Evolutionary conservation across 2,329 filamentous ascomycete genomes (phyloP).

Genomic region (Xylariomycetidae sp.): DNA sequence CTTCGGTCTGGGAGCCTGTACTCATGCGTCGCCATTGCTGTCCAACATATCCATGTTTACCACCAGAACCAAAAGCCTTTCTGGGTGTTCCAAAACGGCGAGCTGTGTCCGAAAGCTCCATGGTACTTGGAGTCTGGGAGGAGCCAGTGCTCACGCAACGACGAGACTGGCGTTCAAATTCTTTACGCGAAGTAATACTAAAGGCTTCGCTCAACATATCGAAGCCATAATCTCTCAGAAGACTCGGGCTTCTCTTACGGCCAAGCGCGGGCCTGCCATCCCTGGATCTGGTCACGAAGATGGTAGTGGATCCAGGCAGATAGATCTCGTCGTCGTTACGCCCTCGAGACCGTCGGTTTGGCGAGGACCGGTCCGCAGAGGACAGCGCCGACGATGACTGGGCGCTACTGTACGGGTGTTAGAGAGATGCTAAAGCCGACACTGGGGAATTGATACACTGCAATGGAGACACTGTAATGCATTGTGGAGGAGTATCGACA

Average conservation of each 20-base stretch:
- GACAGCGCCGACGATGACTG: conserved; percentile 3
- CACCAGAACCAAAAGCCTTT: no score
- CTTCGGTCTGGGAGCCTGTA: neutral
- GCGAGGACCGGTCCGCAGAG: neutral
- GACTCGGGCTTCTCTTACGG: conserved; percentile 18
- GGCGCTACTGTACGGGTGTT: conserved; percentile 11
- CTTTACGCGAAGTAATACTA: conserved; percentile 19
- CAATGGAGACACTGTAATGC: no score
- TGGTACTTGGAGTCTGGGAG: conserved; percentile 13
- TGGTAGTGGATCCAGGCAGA: conserved; percentile 10
- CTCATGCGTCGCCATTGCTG: neutral
- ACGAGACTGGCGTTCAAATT: conserved; percentile 14
- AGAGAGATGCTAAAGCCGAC: neutral
- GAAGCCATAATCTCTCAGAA: conserved; percentile 20
- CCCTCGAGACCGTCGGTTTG: neutral
- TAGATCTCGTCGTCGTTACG: conserved; percentile 9
- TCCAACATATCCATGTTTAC: neutral
- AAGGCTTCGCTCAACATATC: conserved; percentile 21
- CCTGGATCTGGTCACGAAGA: conserved; percentile 21
- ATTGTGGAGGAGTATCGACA: neutral
- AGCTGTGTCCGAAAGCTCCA: conserved; percentile 6
- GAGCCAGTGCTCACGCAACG: conserved; percentile 8
- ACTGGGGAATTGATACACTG: no score
- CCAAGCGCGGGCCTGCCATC: conserved; percentile 20
- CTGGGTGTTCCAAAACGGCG: no score